Evolutionary conservation across 2,329 filamentous ascomycete species (phyloP).

Genomic region (Paecilomyces dactylethromorphus): DNA sequence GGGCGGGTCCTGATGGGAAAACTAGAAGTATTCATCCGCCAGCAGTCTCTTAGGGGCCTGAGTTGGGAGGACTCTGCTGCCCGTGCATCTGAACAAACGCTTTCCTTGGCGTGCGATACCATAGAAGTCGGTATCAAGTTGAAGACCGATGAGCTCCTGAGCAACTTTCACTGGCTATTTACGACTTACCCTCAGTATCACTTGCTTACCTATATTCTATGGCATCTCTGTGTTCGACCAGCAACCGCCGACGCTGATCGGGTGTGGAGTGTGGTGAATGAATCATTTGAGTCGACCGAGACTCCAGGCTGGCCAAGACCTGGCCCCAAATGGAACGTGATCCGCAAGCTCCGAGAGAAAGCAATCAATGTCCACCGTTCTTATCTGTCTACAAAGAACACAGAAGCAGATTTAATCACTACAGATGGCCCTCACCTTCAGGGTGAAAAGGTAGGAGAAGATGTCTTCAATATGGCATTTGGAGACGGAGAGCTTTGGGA

Average conservation of each 20-base stretch:
- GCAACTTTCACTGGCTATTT: constrained; percentile 28
- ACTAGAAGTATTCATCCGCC: constrained; percentile 24
- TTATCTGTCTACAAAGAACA: constrained; percentile 8
- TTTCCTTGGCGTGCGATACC: constrained; percentile 24
- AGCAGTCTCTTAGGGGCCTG: constrained; percentile 15
- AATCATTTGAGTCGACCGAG: background rate
- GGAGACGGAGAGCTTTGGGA: background rate
- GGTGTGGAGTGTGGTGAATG: constrained; percentile 23
- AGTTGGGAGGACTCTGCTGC: constrained; percentile 3
- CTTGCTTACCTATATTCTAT: constrained; percentile 35
- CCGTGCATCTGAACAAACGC: constrained; percentile 22
- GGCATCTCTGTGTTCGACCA: constrained; percentile 34
- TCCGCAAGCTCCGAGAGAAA: constrained; percentile 3
- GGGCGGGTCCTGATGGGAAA: constrained; percentile 25
- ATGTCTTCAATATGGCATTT: background rate
- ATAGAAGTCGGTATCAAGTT: constrained; percentile 23
- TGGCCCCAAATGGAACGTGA: constrained; percentile 2
- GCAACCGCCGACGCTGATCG: constrained; percentile 15
- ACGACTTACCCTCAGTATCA: constrained; percentile 36
- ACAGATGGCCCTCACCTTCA: background rate
- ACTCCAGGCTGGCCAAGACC: background rate
- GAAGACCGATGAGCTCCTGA: constrained; percentile 31
- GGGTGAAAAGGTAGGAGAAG: background rate
- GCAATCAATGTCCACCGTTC: constrained; percentile 2
- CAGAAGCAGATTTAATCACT: constrained; percentile 7